Evolutionary conservation across 495 filamentous ascomycete species (phyloP).

Genomic region (Cryomyces minteri): DNA sequence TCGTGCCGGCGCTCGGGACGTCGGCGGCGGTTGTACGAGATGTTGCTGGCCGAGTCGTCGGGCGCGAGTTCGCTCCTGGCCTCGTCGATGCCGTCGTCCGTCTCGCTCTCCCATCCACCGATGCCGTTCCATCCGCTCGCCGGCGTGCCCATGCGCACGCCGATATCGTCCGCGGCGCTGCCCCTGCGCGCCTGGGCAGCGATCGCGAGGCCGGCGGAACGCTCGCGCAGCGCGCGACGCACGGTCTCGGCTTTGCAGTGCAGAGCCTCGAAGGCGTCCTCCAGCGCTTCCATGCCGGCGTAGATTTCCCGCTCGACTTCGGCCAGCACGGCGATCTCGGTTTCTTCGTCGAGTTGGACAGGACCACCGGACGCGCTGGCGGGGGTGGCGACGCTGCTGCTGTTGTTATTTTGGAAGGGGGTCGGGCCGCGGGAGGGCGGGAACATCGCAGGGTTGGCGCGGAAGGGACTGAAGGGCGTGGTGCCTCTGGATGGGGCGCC

Average conservation of each 20-base stretch:
- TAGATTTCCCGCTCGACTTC: constrained; percentile 91
- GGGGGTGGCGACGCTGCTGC: constrained; percentile 2
- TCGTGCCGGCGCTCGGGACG: constrained; percentile 54
- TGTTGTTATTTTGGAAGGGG: not conserved
- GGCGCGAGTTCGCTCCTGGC: constrained; percentile 47
- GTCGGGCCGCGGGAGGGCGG: constrained; percentile 19
- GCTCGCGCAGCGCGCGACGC: constrained; percentile 57
- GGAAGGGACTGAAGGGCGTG: constrained; percentile 11
- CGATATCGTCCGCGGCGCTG: constrained; percentile 19
- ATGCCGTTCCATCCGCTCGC: constrained; percentile 18
- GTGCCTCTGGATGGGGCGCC: constrained; percentile 11
- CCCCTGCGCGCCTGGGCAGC: constrained; percentile 55
- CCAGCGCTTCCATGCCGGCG: constrained; percentile 79
- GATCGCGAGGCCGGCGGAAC: constrained; percentile 60
- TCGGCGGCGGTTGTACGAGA: constrained; percentile 52
- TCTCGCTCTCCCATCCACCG: constrained; percentile 28
- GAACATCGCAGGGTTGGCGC: constrained; percentile 13
- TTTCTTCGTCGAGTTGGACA: constrained; percentile 84
- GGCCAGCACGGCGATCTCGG: constrained; percentile 73
- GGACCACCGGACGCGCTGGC: constrained; percentile 29
- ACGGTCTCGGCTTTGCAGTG: constrained; percentile 72
- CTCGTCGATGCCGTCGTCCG: constrained; percentile 44
- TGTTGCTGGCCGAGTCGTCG: constrained; percentile 68
- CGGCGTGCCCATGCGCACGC: constrained; percentile 39
- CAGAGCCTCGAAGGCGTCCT: constrained; percentile 87